These are phyloP conservation scores for Orbilia brochopaga DNA, from an alignment of 2,329 filamentous ascomycete genomes.

Conservation along the genomic window DNA sequence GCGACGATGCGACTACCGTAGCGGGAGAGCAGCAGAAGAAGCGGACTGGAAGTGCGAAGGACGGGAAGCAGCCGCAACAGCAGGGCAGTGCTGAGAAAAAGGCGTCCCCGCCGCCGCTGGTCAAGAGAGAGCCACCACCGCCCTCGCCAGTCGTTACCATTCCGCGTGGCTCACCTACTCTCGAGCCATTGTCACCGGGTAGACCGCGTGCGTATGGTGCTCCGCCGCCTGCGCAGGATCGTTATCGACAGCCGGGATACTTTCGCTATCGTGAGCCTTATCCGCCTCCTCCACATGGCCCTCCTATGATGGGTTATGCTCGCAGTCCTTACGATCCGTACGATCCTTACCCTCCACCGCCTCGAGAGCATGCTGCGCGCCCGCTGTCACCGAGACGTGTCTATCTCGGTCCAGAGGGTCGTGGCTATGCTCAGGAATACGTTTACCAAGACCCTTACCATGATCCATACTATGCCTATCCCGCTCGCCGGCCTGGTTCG, in stretches of 20 bases:
- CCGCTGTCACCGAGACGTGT: constrained; percentile 31
- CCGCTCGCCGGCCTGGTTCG: constrained; percentile 21
- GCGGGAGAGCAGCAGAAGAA: constrained; percentile 29
- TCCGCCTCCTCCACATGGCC: constrained; percentile 19
- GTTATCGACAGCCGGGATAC: constrained; percentile 32
- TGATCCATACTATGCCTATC: constrained; percentile 38
- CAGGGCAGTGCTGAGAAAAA: constrained; percentile 19
- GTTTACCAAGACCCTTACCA: constrained; percentile 45
- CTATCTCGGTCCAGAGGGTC: constrained; percentile 34
- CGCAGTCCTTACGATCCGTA: constrained; percentile 41
- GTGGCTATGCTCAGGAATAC: constrained; percentile 41
- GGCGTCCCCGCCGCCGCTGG: constrained; percentile 16
- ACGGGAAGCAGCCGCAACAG: constrained; percentile 10
- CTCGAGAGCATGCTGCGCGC: constrained; percentile 22
- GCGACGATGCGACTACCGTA: constrained; percentile 16
- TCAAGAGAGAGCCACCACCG: constrained; percentile 40
- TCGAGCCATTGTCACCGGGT: constrained; percentile 40
- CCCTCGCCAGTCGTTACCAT: constrained; percentile 42
- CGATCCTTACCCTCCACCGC: constrained; percentile 27
- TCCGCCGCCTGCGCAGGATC: constrained; percentile 20
- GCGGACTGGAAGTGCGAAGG: constrained; percentile 29
- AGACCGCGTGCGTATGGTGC: constrained; percentile 31
- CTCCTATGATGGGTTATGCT: constrained; percentile 26
- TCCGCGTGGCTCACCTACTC: constrained; percentile 33
- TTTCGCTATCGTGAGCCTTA: constrained; percentile 43